Evolutionary conservation across 2,329 filamentous ascomycete genomes (phyloP).

Genomic region (Cercospora sojina): DNA sequence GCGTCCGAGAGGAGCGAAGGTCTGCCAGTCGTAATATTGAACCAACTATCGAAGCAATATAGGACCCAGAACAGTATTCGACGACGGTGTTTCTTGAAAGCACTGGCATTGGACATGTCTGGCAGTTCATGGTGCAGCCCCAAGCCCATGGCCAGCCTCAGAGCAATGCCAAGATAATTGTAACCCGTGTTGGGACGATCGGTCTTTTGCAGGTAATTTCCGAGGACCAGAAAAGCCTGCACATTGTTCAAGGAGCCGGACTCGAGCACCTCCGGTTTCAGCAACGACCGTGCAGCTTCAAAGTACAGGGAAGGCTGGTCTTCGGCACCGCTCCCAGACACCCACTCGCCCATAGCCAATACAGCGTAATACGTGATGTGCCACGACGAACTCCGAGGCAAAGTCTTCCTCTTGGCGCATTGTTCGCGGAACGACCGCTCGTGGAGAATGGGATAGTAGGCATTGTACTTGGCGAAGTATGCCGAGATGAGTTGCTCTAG

Average conservation of each 20-base stretch:
- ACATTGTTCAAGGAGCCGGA: constrained; percentile 19
- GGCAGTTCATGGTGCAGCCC: constrained; percentile 51
- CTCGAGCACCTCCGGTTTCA: background rate
- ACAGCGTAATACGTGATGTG: constrained; percentile 22
- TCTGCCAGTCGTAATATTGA: constrained; percentile 36
- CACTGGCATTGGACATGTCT: constrained; percentile 7
- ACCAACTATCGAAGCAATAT: constrained; percentile 37
- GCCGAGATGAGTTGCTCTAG: constrained; percentile 18
- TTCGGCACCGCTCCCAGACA: constrained; percentile 8
- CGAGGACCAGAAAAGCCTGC: constrained; percentile 28
- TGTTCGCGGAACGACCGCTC: constrained; percentile 17
- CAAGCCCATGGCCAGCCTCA: constrained; percentile 52
- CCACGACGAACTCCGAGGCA: constrained; percentile 12
- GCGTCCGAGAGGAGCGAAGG: constrained; percentile 28
- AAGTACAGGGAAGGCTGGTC: constrained; percentile 16
- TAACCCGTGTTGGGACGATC: constrained; percentile 54
- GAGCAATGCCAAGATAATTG: constrained; percentile 53
- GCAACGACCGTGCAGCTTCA: constrained; percentile 12
- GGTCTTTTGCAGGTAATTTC: constrained; percentile 54
- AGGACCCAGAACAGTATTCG: constrained; percentile 31
- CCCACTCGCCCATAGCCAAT: constrained; percentile 22
- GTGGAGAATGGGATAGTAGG: constrained; percentile 23
- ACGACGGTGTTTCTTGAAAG: constrained; percentile 15
- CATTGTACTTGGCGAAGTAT: constrained; percentile 24
- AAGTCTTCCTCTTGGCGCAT: background rate